These are phyloP conservation scores for Solanum hybrid DNA, from an alignment of 305 asterid genomes.

Conservation along the genomic window DNA sequence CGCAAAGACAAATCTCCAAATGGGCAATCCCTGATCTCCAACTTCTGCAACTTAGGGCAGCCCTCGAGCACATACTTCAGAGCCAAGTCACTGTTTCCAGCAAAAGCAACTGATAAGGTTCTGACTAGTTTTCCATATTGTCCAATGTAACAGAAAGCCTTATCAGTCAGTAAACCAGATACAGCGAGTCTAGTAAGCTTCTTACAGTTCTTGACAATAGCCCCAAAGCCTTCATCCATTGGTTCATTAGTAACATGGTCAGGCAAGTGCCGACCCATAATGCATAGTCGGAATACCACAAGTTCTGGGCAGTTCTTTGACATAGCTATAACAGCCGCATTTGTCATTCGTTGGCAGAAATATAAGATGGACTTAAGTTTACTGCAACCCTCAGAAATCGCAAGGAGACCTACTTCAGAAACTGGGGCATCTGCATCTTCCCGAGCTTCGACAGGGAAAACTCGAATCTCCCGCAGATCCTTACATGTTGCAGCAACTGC, in stretches of 20 bases:
- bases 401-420: conserved; percentile 41
- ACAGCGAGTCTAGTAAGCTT: conserved; percentile 49
- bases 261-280: conserved; percentile 38
- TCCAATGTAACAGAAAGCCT: conserved; percentile 37
- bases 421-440: conserved; percentile 44
- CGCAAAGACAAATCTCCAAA: conserved; percentile 41
- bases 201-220: conserved; percentile 52
- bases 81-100: conserved; percentile 39
- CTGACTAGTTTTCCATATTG: conserved; percentile 38
- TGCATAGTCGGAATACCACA: conserved; percentile 46
- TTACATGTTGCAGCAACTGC: conserved; percentile 43
- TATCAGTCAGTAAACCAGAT: conserved; percentile 43
- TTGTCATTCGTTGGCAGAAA: conserved; percentile 47
- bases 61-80: conserved; percentile 41
- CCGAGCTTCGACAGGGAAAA: conserved; percentile 32
- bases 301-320: conserved; percentile 44
- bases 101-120: conserved; percentile 47
- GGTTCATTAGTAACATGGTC: conserved; percentile 38
- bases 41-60: conserved; percentile 41
- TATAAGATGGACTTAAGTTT: conserved; percentile 40
- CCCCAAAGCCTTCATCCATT: conserved; percentile 56
- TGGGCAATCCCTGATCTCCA: conserved; percentile 52
- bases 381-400: conserved; percentile 50
- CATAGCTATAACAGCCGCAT: conserved; percentile 45
- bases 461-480: conserved; percentile 48